A percentile compares a stretch with the other conserved stretches of the same genome.
Conservation (phyloP, 1,284 basidiomycete genomes). For the Ustilago crameri region DNA sequence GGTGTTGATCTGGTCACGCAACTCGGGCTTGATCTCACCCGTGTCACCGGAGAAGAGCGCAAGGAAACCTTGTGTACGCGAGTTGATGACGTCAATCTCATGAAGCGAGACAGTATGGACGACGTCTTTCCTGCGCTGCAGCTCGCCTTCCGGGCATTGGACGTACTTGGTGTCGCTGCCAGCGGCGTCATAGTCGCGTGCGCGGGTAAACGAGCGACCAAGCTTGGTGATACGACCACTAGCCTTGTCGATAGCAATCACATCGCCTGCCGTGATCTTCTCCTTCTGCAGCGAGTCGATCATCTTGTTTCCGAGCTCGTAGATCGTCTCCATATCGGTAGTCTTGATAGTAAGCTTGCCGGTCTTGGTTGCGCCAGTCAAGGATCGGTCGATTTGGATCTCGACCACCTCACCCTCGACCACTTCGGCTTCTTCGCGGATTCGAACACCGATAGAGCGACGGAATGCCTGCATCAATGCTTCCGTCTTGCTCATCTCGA, state of each 20-base stretch:
- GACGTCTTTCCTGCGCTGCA: slow-evolving; percentile 95
- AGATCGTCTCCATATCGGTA: slow-evolving; percentile 99
- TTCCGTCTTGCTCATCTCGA: slow-evolving; percentile 96
- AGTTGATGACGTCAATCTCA: slow-evolving; percentile 99
- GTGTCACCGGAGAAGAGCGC: slow-evolving; percentile 81
- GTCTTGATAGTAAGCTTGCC: slow-evolving; percentile 98
- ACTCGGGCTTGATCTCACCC: slow-evolving; percentile 97
- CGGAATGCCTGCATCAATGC: slow-evolving; percentile 96
- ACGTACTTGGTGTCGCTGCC: slow-evolving; percentile 92
- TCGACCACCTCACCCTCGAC: slow-evolving; percentile 99
- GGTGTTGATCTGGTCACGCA: slow-evolving; percentile 94
- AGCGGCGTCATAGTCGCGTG: slow-evolving; percentile 98
- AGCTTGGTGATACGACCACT: slow-evolving; percentile 96
- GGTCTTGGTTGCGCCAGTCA: slow-evolving; percentile 97
- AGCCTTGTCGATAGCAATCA: slow-evolving; percentile 96
- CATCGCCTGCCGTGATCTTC: slow-evolving; percentile 95
- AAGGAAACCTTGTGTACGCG: slow-evolving; percentile 86
- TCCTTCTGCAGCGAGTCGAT: slow-evolving; percentile 96
- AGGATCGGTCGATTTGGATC: slow-evolving; percentile 95
- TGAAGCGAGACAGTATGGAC: slow-evolving; percentile 96
- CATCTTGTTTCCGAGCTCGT: slow-evolving; percentile 99
- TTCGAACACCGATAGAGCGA: slow-evolving; percentile 92
- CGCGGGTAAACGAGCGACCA: slow-evolving; percentile 92
- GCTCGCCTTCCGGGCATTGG: slow-evolving; percentile 95
- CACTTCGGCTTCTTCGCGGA: slow-evolving; percentile 96